phyloP scores from a whole-genome alignment of 306 rosid genomes.

The Rosa chinensis region DNA sequence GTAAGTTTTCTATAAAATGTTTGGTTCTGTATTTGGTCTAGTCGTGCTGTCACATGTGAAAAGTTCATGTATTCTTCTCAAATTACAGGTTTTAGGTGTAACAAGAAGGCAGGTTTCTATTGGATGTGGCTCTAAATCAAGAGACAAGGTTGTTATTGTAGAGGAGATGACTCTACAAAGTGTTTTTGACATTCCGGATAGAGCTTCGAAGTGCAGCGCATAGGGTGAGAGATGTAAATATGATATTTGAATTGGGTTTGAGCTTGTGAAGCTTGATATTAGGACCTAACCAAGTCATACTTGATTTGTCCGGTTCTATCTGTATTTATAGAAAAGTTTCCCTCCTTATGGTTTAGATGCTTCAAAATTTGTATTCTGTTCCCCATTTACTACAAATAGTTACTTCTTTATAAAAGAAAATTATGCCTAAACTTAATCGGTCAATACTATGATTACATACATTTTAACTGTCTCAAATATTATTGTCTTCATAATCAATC shows the following conservation, averaged over 20 bases:
- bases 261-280: background rate
- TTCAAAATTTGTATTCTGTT: background rate
- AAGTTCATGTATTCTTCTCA: conserved; percentile 6
- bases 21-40: background rate
- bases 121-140: conserved; percentile 85
- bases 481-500: background rate
- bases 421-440: background rate
- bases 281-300: background rate
- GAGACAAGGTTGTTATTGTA: conserved; percentile 79
- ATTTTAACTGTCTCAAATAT: background rate
- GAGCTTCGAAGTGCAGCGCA: conserved; percentile 49
- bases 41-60: background rate
- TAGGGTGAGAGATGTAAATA: conserved; percentile 11
- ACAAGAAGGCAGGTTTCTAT: conserved; percentile 72
- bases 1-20: background rate
- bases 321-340: background rate
- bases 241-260: conserved; percentile 4
- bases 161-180: conserved; percentile 68
- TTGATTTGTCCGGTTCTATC: background rate
- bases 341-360: too few species aligned
- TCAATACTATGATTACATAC: too few species aligned
- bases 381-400: background rate
- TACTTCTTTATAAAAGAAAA: background rate
- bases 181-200: conserved; percentile 67
- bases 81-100: conserved; percentile 74